A percentile compares a stretch with the other conserved stretches of the same genome.
Evolutionary conservation across 23 red algal species (phyloP).

Genomic region (Agarophyton chilense): DNA sequence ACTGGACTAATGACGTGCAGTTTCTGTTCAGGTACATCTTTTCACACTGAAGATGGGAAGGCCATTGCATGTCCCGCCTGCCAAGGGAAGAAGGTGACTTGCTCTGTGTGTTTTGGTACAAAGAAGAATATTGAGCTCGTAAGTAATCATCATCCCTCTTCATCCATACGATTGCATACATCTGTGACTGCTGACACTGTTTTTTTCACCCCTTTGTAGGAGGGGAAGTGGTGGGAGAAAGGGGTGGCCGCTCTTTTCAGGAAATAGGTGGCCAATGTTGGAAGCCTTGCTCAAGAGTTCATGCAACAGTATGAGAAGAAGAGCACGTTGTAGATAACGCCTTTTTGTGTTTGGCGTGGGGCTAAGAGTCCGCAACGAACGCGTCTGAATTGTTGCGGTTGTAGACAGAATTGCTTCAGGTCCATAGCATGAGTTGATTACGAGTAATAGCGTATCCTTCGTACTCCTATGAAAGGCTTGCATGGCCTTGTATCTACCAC

Average conservation of each 20-base stretch:
- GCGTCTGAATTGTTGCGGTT: too few relatives aligned
- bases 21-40: slow-evolving; percentile 57
- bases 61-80: slow-evolving; percentile 55
- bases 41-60: slow-evolving; percentile 53
- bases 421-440: too few relatives aligned
- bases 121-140: slow-evolving; percentile 72
- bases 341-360: too few relatives aligned
- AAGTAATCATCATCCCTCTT: not conserved
- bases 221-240: slow-evolving; percentile 57
- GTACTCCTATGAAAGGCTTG: too few relatives aligned
- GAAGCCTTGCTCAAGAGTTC: not conserved
- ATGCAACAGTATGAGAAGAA: too few relatives aligned
- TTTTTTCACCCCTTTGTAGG: not conserved
- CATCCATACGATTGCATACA: not conserved
- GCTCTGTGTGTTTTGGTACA: slow-evolving; percentile 73
- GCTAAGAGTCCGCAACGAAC: too few relatives aligned
- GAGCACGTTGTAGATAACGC: too few relatives aligned
- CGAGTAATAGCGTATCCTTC: too few relatives aligned
- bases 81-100: slow-evolving; percentile 56
- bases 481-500: too few relatives aligned
- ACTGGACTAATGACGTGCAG: slow-evolving; percentile 65
- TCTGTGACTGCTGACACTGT: not conserved
- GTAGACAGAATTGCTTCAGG: too few relatives aligned
- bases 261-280: not conserved
- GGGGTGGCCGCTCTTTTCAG: slow-evolving; percentile 56